phyloP scores from a whole-genome alignment of 2,329 filamentous ascomycete species.

The Paecilomyces variotii region DNA sequence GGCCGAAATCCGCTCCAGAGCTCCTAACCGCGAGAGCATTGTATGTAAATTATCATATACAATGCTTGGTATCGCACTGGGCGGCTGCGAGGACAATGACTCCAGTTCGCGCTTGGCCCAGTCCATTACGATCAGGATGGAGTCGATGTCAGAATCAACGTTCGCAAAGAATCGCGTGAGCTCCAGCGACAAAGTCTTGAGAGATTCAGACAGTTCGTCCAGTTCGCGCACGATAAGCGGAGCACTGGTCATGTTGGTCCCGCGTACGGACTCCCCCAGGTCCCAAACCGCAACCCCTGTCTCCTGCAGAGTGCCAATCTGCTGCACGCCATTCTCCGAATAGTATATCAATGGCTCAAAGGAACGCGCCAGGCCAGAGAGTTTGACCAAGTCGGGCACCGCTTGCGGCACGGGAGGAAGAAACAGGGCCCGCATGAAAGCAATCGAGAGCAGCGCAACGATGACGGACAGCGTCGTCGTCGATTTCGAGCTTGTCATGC shows the following conservation, averaged over 20 bases:
- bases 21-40: conserved; percentile 53
- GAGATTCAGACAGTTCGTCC: conserved; percentile 74
- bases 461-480: conserved; percentile 57
- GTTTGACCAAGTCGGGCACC: conserved; percentile 80
- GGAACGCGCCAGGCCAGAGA: conserved; percentile 78
- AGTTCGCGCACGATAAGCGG: conserved; percentile 78
- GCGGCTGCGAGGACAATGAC: conserved; percentile 55
- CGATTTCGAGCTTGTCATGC: conserved; percentile 60
- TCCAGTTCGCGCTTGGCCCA: conserved; percentile 84
- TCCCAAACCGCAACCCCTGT: conserved; percentile 94
- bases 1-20: conserved; percentile 29
- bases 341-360: conserved; percentile 95
- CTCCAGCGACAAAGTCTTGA: conserved; percentile 77
- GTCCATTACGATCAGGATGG: conserved; percentile 90
- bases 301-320: conserved; percentile 81
- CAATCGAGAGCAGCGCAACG: conserved; percentile 56
- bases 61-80: conserved; percentile 56
- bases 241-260: conserved; percentile 84
- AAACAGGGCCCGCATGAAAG: conserved; percentile 58
- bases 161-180: conserved; percentile 88
- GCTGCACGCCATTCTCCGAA: conserved; percentile 77
- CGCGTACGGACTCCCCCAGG: conserved; percentile 79
- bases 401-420: conserved; percentile 59
- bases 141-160: conserved; percentile 87
- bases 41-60: conserved; percentile 79